Evolutionary conservation across 164 flowering plant species (phyloP).

Genomic region (Umbellularia californica): DNA sequence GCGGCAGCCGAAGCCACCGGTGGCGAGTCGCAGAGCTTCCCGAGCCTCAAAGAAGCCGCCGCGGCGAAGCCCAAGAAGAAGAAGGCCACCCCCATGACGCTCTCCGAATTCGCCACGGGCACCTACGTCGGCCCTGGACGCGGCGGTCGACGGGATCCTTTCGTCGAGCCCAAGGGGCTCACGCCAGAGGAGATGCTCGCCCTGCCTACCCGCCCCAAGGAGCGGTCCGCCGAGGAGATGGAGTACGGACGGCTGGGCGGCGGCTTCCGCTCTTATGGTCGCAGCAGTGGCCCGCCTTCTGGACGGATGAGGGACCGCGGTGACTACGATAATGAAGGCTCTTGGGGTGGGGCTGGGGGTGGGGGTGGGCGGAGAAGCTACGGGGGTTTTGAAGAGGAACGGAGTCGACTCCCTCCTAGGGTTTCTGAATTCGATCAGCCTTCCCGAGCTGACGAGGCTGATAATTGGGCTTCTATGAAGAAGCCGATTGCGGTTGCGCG

Average conservation of each 20-base stretch:
- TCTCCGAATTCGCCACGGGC: constrained; percentile 44
- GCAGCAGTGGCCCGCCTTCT: constrained; percentile 16
- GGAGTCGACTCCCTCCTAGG: constrained; percentile 47
- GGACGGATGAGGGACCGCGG: constrained; percentile 20
- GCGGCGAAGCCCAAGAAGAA: constrained; percentile 54
- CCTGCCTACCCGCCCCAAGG: constrained; percentile 75
- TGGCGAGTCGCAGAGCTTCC: constrained; percentile 31
- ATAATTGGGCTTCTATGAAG: constrained; percentile 65
- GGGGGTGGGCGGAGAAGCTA: constrained; percentile 34
- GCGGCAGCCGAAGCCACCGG: constrained; percentile 13
- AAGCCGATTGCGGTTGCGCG: constrained; percentile 29
- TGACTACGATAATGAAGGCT: constrained; percentile 31
- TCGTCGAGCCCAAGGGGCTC: constrained; percentile 35
- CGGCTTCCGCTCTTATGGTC: constrained; percentile 53
- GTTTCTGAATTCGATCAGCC: constrained; percentile 67
- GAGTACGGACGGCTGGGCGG: constrained; percentile 60
- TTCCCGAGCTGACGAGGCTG: constrained; percentile 86
- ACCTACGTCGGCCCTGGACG: constrained; percentile 15
- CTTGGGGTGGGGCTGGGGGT: constrained; percentile 18
- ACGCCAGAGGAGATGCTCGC: constrained; percentile 63
- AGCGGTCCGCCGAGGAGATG: constrained; percentile 59
- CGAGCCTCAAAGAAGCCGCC: constrained; percentile 49
- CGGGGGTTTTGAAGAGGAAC: constrained; percentile 67
- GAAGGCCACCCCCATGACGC: constrained; percentile 41
- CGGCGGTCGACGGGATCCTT: constrained; percentile 13